These are phyloP conservation scores for Boehmeria nivea DNA, from an alignment of 306 rosid species.

Conservation along the genomic window DNA sequence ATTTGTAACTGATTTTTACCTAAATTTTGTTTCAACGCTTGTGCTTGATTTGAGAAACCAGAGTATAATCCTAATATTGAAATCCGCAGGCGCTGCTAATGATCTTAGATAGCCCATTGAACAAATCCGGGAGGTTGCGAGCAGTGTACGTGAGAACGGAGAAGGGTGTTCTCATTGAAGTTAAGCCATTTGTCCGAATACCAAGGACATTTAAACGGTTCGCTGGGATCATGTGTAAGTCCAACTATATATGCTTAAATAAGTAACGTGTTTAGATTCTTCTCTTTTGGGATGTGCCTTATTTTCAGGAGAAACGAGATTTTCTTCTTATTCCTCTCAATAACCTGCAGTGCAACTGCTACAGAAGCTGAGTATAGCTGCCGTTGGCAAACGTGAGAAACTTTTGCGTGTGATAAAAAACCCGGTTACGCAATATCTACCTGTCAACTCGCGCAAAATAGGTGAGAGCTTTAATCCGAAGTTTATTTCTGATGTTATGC, in stretches of 20 bases:
- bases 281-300: neutral
- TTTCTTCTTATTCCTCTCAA: slow-evolving; percentile 1
- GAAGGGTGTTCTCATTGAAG: slow-evolving; percentile 70
- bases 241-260: neutral
- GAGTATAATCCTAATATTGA: neutral
- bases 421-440: slow-evolving; percentile 78
- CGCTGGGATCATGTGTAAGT: slow-evolving; percentile 80
- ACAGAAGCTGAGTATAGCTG: slow-evolving; percentile 74
- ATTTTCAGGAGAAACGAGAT: slow-evolving; percentile 10
- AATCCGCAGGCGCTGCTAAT: slow-evolving; percentile 62
- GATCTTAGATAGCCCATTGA: slow-evolving; percentile 76
- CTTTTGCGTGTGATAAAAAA: slow-evolving; percentile 71
- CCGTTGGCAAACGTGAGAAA: slow-evolving; percentile 70
- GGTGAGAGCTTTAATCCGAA: slow-evolving; percentile 39
- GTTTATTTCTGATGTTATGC: neutral
- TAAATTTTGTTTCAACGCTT: neutral
- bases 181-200: slow-evolving; percentile 68
- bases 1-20: neutral
- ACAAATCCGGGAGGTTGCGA: slow-evolving; percentile 75
- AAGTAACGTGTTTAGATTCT: neutral
- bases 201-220: slow-evolving; percentile 92
- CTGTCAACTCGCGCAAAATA: slow-evolving; percentile 56
- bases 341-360: slow-evolving; percentile 66
- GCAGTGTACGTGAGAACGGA: slow-evolving; percentile 77
- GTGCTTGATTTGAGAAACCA: too few species aligned